Evolutionary conservation across 441 rosid species (phyloP), one percentile per base, ranked within the genome.

Genomic region (Lepidium campestre): DNA sequence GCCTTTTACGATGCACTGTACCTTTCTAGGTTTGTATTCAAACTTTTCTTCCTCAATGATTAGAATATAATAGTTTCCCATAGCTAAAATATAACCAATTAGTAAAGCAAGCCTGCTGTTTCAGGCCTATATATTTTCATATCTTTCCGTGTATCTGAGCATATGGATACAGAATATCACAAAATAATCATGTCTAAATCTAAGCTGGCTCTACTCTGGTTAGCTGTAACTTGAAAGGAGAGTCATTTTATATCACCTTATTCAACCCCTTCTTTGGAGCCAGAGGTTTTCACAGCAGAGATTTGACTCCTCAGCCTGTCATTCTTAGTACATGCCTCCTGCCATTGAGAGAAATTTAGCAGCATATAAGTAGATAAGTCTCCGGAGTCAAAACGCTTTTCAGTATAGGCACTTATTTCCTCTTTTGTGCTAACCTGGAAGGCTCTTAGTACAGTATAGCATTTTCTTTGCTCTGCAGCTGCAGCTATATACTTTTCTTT

Each of bases 251-350:
- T n/a, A 56, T 61, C 54, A 63, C 65, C 74, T 39, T 57, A 36
- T 35, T 49, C 49, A 22, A 50, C 29, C 14, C 52, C 29, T 19
- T 67, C 29, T 62, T 72, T 55, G 22, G 71, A 23, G 55, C 31
- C 44, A 27, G 52, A 17, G 62, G 57, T 17, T 19, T 44, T 76
- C 48, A 48, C 36, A 62, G 62, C 13, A 59, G 62, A 58, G 66
- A 57, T 45, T 57, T 56, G 80, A 31, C 48, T 72, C 56, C 25
- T 52, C 56, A 86, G 89, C 68, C 66, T 83, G 67, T 69, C 85
- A 57, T 86, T 87, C 78, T 76, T 79, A 17, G 81, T 36, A 53
- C 86, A 81, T 82, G 84, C 86, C 68, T 83, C 92, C 94, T 89
- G 82, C 45, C 48, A 46, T 64, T 45, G 39, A 65, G 41, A 67